Percentiles rank a stretch among this genome's conserved stretches.
Conservation (phyloP, 2,329 filamentous ascomycete species). For the Botrytis cinerea region DNA sequence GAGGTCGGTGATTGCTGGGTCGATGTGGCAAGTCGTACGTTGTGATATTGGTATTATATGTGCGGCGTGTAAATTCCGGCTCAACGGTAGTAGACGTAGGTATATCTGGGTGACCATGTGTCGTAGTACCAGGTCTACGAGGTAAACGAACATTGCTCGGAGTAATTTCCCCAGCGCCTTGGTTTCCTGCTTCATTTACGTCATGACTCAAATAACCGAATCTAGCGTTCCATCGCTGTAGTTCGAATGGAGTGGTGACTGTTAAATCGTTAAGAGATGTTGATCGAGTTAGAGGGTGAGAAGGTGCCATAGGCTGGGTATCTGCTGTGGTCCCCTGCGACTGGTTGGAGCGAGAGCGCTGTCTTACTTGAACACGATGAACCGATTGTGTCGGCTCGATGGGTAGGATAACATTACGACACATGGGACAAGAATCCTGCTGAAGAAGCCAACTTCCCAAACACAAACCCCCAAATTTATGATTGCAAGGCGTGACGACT, state of each 20-base stretch:
- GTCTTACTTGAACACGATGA: neutral
- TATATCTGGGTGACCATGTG: neutral
- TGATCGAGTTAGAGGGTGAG: neutral
- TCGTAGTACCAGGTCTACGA: neutral
- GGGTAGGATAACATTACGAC: neutral
- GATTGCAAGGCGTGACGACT: conserved; percentile 4
- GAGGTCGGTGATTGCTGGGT: neutral
- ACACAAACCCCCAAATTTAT: conserved; percentile 3
- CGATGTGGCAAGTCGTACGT: neutral
- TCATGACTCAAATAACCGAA: neutral
- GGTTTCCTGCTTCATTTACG: too few relatives aligned
- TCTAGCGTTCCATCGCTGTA: neutral
- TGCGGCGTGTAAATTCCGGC: neutral
- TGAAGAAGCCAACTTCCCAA: neutral
- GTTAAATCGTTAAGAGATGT: neutral
- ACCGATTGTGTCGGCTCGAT: rapidly evolving
- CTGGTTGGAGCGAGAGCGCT: neutral
- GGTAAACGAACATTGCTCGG: too few relatives aligned
- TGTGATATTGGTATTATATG: neutral
- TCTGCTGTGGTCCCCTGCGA: too few relatives aligned
- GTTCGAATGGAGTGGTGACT: neutral
- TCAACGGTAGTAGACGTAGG: neutral
- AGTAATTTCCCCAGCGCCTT: neutral
- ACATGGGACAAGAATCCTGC: neutral
- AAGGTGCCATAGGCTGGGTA: neutral